A percentile compares a stretch with the other conserved stretches of the same genome.
These are phyloP conservation scores for Colletotrichum tanaceti DNA, from an alignment of 2,329 filamentous ascomycete genomes.

Conservation along the genomic window DNA sequence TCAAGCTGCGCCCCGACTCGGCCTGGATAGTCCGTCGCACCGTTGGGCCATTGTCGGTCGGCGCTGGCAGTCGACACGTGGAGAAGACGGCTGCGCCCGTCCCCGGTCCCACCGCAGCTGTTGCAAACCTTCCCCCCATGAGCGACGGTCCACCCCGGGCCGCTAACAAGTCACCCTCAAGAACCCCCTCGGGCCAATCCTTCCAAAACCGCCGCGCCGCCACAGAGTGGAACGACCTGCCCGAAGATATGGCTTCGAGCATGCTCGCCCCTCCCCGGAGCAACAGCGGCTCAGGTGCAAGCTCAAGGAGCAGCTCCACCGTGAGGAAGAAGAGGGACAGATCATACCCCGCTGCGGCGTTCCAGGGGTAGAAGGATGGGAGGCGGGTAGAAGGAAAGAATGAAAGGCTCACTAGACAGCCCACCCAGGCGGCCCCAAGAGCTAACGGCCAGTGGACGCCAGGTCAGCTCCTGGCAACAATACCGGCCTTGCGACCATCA, in stretches of 20 bases:
- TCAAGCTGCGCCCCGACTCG: constrained; percentile 69
- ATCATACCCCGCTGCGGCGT: constrained; percentile 71
- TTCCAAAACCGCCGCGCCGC: constrained; percentile 70
- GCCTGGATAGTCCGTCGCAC: constrained; percentile 69
- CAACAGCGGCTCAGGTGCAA: constrained; percentile 53
- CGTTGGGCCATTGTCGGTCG: constrained; percentile 47
- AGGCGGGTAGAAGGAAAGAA: background rate
- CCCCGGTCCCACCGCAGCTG: constrained; percentile 46
- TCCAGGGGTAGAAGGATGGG: constrained; percentile 55
- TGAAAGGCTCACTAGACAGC: background rate
- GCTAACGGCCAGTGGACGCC: too few relatives aligned
- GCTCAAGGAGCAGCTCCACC: constrained; percentile 67
- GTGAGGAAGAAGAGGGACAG: constrained; percentile 69
- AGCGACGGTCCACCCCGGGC: constrained; percentile 42
- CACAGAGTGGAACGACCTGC: constrained; percentile 75
- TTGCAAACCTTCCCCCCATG: constrained; percentile 48
- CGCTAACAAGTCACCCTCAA: constrained; percentile 31
- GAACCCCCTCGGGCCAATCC: constrained; percentile 54
- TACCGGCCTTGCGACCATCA: too few relatives aligned
- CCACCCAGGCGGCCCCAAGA: background rate
- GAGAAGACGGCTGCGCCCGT: constrained; percentile 27
- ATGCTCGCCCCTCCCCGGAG: constrained; percentile 45
- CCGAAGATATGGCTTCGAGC: constrained; percentile 63
- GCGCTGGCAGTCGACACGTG: constrained; percentile 32
- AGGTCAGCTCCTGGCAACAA: background rate